Conservation (phyloP, 75 land plant genomes). For the Ceratopteris richardii region DNA sequence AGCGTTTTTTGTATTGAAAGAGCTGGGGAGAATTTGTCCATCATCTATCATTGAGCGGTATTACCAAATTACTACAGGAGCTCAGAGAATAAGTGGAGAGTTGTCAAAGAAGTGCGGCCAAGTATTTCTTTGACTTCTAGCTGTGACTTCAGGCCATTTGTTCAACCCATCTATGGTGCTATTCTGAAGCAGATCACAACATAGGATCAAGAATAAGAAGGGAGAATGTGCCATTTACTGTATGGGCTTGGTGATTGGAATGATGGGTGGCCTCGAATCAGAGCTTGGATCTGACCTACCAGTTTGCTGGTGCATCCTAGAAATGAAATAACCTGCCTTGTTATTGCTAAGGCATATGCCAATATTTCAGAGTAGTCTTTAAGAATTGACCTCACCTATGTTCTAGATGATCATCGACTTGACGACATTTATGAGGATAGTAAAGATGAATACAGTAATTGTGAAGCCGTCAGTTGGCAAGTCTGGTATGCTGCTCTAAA, state of each 20-base stretch:
- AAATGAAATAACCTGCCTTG: slow-evolving; percentile 96
- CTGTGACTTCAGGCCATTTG: slow-evolving; percentile 70
- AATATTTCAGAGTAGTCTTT: slow-evolving; percentile 83
- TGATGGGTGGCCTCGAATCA: slow-evolving; percentile 43
- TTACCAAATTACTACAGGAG: slow-evolving; percentile 97
- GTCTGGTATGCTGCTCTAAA: no score
- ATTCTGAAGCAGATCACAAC: slow-evolving; percentile 85
- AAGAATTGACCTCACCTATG: slow-evolving; percentile 67
- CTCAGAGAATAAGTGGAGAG: slow-evolving; percentile 93
- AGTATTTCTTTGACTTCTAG: slow-evolving; percentile 31
- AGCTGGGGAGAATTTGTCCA: slow-evolving; percentile 88
- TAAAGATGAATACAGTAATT: slow-evolving; percentile 76
- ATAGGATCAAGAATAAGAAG: slow-evolving; percentile 99
- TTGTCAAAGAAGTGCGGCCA: slow-evolving; percentile 91
- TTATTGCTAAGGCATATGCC: slow-evolving; percentile 98
- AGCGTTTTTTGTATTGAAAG: slow-evolving; percentile 93
- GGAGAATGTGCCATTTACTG: no score
- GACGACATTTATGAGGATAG: slow-evolving; percentile 85
- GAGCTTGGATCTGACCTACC: slow-evolving; percentile 76
- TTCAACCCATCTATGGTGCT: slow-evolving; percentile 80
- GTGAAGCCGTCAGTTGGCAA: slow-evolving; percentile 68
- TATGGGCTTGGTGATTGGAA: no score
- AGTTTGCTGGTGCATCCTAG: slow-evolving; percentile 87
- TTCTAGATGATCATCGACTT: slow-evolving; percentile 81
- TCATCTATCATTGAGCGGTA: slow-evolving; percentile 89